Evolutionary conservation across 1,284 basidiomycete genomes (phyloP), one percentile per base, ranked within the genome.

Genomic region (Ceratobasidium sp.): DNA sequence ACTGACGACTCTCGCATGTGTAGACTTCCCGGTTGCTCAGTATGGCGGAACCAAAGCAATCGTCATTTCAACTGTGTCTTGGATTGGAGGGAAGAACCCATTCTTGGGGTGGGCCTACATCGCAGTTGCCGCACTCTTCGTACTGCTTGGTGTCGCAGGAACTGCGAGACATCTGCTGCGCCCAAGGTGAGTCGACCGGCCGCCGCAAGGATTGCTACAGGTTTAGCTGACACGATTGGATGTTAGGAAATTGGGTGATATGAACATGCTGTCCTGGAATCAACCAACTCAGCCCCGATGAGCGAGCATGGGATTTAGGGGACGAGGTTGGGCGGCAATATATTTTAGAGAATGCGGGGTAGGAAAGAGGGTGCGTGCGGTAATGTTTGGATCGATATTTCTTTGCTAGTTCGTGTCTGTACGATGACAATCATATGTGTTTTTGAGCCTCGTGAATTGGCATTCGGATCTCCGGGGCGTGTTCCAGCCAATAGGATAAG

Each of bases 81-180:
- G 97, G 96, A 95, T 98, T 82, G 98, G 98, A 26, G 98, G 98
- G 40, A 96, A 97, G 86, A 97, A 97, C 82, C 92, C 96, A 0
- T 99, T 99, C 91, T 88, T 99, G 33, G 98, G 98, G 9, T 96
- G 96, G 92, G 94, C 96, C 2, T 99, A 99, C 83, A 93, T 99
- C 74, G 96, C 92, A 23, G 92, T 96, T 0, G 93, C 96, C 0
- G 91, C 89, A 12, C 87, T 99, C 23, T 98, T 98, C 83, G 92
- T 99, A 42, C 86, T 95, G 13, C 90, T 99, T 46, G 97, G 96
- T 5, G 85, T 98, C 71, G 88, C 92, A 13, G 96, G 98, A 40
- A 96, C 96, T n/a, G 90, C 94, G 77, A 89, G 96, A 79, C 97
- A 99, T 86, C 87, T 98, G 79, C 90, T 98, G 85, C 95, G 93